Base-by-base conservation (phyloP, 441 rosid genomes). In the Gossypium schwendimanii region DNA sequence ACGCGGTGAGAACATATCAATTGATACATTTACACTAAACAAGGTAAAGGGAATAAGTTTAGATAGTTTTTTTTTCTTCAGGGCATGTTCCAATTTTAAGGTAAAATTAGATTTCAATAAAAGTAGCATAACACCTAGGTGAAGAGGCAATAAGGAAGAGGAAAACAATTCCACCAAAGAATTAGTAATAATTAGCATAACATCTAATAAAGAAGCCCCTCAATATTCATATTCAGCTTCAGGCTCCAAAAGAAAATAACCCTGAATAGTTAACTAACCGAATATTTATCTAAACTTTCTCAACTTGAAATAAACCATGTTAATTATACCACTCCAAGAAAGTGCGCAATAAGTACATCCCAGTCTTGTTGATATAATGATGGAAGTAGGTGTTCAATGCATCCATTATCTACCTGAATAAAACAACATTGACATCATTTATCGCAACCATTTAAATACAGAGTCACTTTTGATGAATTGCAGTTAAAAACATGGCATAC, bases 321-420 rank as follows among this genome's bases (percentile, higher is more conserved):
- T 44, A 76, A 77, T 71, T 86, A 81, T 90, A 96, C 99, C 94
- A 91, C 93, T 7, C 99, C 99, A 14, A 95, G 99, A 83, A 95
- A 95, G 87, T 95, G 99, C 0, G 97, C 96, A 79, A 95, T 89
- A 24, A 95, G 97, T 63, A 93, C 97, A 81, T 93, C 97, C 98
- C 98, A 96, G 73, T 96, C 96, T 72, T 91, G 90, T 79, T 88
- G 49, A 73, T 86, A 79, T 21, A 93, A 81, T n/a, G 94, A 81
- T 14, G 98, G 98, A 62, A 93, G 72, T 61, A 96, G 78, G 73
- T 93, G 88, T 49, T 93, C 93, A 66, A 89, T 86, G 86, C 99
- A 96, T 79, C 99, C 99, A 41, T 89, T 88, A 76, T 96, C 98
- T 54, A 93, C 99, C 98, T 95, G 83, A 55, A 73, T 69, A 8